Evolutionary conservation across 768 basidiomycete genomes (phyloP).

Genomic region (Lactarius sp.): DNA sequence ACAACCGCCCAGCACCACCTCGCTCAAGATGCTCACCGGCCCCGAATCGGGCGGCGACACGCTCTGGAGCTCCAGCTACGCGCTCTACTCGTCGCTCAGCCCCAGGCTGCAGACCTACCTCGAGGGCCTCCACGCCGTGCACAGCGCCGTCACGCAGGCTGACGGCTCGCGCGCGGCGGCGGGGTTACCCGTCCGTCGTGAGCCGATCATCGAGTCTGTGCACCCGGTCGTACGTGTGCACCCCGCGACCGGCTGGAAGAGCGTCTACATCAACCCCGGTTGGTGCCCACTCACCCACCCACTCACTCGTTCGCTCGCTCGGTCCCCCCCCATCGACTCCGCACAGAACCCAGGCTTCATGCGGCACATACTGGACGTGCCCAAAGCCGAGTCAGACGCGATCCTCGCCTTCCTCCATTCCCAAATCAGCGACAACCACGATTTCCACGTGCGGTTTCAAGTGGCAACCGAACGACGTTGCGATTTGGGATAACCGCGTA

Average conservation of each 20-base stretch:
- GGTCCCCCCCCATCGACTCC: no score
- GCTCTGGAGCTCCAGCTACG: constrained; percentile 37
- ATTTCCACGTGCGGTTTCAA: constrained; percentile 74
- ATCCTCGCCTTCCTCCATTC: constrained; percentile 66
- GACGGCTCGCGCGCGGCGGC: constrained; percentile 13
- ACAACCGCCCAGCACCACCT: constrained; percentile 42
- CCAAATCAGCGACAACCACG: constrained; percentile 63
- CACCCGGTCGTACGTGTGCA: constrained; percentile 84
- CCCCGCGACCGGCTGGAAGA: constrained; percentile 82
- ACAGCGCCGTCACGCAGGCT: constrained; percentile 48
- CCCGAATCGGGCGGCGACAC: constrained; percentile 52
- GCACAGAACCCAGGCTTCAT: constrained; percentile 55
- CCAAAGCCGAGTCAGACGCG: constrained; percentile 77
- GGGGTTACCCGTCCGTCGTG: constrained; percentile 17
- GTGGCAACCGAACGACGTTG: constrained; percentile 72
- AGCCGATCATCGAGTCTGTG: constrained; percentile 30
- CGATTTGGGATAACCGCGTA: constrained; percentile 86
- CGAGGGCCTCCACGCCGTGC: constrained; percentile 45
- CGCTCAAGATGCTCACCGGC: constrained; percentile 65
- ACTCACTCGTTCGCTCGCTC: no score
- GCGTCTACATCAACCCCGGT: constrained; percentile 45
- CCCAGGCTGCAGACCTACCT: constrained; percentile 53
- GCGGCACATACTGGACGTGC: constrained; percentile 68
- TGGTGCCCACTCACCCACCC: no score
- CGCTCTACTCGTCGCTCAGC: constrained; percentile 56